phyloP scores from a whole-genome alignment of 306 rosid species.

The Pyrus pyrifolia region DNA sequence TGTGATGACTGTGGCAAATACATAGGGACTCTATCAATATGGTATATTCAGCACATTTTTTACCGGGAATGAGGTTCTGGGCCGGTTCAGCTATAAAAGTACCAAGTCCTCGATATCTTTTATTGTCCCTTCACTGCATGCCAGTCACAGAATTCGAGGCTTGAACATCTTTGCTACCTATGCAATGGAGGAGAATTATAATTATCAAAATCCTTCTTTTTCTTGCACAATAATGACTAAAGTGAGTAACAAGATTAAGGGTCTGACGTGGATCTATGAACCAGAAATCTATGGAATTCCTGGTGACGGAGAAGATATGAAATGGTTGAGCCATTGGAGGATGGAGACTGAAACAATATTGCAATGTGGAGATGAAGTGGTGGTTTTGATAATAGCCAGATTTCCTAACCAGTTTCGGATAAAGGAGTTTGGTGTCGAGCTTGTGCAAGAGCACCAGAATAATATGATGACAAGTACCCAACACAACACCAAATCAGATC shows the following conservation, averaged over 20 bases:
- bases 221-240: too few relatives aligned
- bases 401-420: too few relatives aligned
- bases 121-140: not conserved
- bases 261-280: not conserved
- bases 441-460: not conserved
- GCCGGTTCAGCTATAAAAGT: not conserved
- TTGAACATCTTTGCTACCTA: not conserved
- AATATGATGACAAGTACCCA: not conserved
- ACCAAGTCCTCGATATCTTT: not conserved
- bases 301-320: not conserved
- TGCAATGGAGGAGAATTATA: not conserved
- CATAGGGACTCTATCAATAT: not conserved
- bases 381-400: not conserved
- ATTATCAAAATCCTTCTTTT: too few relatives aligned
- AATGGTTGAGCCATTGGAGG: constrained; percentile 1
- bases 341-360: not conserved
- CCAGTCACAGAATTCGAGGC: not conserved
- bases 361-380: not conserved
- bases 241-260: not conserved
- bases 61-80: not conserved
- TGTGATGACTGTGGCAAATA: too few relatives aligned
- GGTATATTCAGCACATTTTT: not conserved
- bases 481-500: not conserved
- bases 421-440: not conserved
- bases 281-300: not conserved